These are phyloP conservation scores for Scenedesmus sp. DNA, from an alignment of 163 green algal species.

Conservation along the genomic window DNA sequence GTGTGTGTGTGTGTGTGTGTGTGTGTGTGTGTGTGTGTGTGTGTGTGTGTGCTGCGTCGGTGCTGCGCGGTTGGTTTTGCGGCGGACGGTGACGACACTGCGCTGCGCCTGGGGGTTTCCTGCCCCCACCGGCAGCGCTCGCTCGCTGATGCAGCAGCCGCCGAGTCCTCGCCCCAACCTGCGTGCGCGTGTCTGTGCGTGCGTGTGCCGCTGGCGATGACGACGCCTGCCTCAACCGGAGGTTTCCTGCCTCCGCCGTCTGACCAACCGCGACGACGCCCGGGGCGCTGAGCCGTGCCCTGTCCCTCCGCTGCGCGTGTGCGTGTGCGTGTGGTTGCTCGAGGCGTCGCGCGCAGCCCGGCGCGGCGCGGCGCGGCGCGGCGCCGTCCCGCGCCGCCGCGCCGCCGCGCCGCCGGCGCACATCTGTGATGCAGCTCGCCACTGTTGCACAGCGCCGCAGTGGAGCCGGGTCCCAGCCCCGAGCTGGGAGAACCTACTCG, in stretches of 20 bases:
- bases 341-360: no score
- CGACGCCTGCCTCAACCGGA: not conserved
- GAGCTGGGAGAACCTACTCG: constrained; percentile 45
- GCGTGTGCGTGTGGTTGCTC: no score
- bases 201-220: not conserved
- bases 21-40: constrained; percentile 9
- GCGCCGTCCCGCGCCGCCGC: no score
- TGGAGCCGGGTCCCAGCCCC: constrained; percentile 30
- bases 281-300: constrained; percentile 22
- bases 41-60: not conserved
- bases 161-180: not conserved
- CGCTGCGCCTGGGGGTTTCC: not conserved
- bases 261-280: constrained; percentile 15
- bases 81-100: no score
- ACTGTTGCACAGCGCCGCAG: constrained; percentile 35
- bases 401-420: no score
- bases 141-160: not conserved
- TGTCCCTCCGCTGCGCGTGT: not conserved
- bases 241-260: constrained; percentile 37
- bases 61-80: not conserved
- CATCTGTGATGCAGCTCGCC: constrained; percentile 39
- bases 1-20: not conserved
- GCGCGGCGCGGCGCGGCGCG: no score
- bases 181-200: not conserved
- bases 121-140: not conserved